These are phyloP conservation scores for Quercus alba DNA, from an alignment of 306 rosid genomes.

Conservation along the genomic window DNA sequence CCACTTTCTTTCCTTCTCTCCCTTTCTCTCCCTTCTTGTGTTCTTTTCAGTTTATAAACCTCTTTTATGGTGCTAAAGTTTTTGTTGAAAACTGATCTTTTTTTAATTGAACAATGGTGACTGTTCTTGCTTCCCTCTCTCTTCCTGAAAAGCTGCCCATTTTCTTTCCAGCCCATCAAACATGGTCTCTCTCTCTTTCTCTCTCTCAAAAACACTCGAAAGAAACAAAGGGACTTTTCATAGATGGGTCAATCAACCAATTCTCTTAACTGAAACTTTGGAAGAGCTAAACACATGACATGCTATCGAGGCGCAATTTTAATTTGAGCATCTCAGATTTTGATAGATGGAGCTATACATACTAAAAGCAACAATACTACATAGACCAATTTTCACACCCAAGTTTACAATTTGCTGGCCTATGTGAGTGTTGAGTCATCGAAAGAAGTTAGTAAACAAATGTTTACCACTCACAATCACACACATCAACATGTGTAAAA, in stretches of 20 bases:
- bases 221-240: slow-evolving; percentile 26
- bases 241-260: slow-evolving; percentile 44
- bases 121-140: slow-evolving; percentile 33
- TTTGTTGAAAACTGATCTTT: not conserved
- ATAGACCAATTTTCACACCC: no score
- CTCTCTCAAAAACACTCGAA: slow-evolving; percentile 18
- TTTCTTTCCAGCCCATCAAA: slow-evolving; percentile 55
- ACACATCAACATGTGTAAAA: no score
- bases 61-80: not conserved
- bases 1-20: not conserved
- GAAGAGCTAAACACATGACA: slow-evolving; percentile 4
- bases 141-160: slow-evolving; percentile 57
- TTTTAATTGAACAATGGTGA: slow-evolving; percentile 29
- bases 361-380: not conserved
- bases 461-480: no score
- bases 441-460: no score
- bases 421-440: no score
- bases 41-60: slow-evolving; percentile 2
- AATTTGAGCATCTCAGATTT: not conserved
- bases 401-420: no score
- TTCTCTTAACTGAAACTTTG: slow-evolving; percentile 15
- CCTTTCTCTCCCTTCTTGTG: not conserved
- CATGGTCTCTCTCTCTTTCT: slow-evolving; percentile 31
- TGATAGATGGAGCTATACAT: not conserved
- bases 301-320: not conserved